These are phyloP conservation scores for Kluyveromyces siamensis DNA, from an alignment of 805 yeast species.

Conservation along the genomic window DNA sequence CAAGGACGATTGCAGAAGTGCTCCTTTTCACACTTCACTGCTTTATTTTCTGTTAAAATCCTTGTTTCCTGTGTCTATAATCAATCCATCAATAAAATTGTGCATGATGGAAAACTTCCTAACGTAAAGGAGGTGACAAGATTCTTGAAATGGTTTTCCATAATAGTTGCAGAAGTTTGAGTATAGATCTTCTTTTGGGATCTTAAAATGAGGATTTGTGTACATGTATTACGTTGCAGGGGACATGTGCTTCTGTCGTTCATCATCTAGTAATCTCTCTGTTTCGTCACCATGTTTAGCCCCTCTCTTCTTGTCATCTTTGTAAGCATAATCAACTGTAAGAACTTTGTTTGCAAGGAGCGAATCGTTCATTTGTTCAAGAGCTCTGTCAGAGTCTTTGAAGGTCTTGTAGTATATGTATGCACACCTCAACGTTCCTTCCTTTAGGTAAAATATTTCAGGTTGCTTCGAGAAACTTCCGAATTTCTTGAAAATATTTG, in stretches of 20 bases:
- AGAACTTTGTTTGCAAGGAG: conserved; percentile 59
- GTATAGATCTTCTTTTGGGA: too few relatives aligned
- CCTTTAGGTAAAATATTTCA: conserved; percentile 35
- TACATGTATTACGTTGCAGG: neutral
- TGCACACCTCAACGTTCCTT: conserved; percentile 46
- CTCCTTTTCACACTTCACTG: too few relatives aligned
- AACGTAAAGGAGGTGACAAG: too few relatives aligned
- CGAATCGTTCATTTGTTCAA: conserved; percentile 58
- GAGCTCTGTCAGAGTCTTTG: conserved; percentile 62
- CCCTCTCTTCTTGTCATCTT: conserved; percentile 38
- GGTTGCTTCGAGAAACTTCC: conserved; percentile 53
- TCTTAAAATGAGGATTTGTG: too few relatives aligned
- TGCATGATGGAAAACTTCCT: too few relatives aligned
- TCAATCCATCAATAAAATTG: too few relatives aligned
- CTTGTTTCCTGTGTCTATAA: too few relatives aligned
- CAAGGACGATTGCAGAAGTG: too few relatives aligned
- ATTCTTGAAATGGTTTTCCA: too few relatives aligned
- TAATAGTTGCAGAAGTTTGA: too few relatives aligned
- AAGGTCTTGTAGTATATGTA: conserved; percentile 57
- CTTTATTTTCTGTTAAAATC: too few relatives aligned
- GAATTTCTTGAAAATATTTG: conserved; percentile 47
- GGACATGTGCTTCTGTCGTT: conserved; percentile 40
- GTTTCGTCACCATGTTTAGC: conserved; percentile 71
- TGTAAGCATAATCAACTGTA: conserved; percentile 60
- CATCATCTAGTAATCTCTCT: conserved; percentile 62